Percentiles rank a stretch among this genome's conserved stretches.
Conservation (phyloP, 208 protist genomes). For the Crithidia bombi region DNA sequence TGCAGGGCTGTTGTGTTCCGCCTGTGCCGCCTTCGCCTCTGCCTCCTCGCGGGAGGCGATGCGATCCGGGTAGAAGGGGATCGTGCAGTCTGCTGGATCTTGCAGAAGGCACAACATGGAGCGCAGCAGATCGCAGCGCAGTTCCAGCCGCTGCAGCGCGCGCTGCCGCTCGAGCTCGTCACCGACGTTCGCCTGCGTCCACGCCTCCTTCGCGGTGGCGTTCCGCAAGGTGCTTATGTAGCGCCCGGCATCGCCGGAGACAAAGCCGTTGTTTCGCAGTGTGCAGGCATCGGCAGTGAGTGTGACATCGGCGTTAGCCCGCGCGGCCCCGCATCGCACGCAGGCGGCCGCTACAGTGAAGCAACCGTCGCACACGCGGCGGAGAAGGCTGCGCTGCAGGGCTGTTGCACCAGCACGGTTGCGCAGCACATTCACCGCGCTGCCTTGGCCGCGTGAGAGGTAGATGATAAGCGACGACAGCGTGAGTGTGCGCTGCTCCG, state of each 20-base stretch:
- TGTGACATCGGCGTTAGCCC: conserved; percentile 1
- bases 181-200: neutral
- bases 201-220: conserved; percentile 18
- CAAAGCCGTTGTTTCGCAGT: conserved; percentile 22
- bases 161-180: neutral
- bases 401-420: conserved; percentile 11
- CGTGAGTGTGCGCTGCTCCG: conserved; percentile 3
- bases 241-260: conserved; percentile 28
- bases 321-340: neutral
- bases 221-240: conserved; percentile 26
- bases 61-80: conserved; percentile 23
- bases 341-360: conserved; percentile 37
- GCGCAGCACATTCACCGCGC: conserved; percentile 12
- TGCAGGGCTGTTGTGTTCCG: neutral
- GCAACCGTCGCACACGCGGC: conserved; percentile 30
- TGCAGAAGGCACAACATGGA: conserved; percentile 12
- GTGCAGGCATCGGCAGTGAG: conserved; percentile 24
- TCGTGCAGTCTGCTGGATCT: conserved; percentile 16
- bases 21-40: neutral
- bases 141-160: neutral
- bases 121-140: conserved; percentile 5
- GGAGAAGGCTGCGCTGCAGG: conserved; percentile 27
- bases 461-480: conserved; percentile 37
- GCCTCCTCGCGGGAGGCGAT: conserved; percentile 18
- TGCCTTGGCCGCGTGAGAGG: conserved; percentile 18